phyloP scores from a whole-genome alignment of 768 basidiomycete genomes.

The Coprinopsis sp. region DNA sequence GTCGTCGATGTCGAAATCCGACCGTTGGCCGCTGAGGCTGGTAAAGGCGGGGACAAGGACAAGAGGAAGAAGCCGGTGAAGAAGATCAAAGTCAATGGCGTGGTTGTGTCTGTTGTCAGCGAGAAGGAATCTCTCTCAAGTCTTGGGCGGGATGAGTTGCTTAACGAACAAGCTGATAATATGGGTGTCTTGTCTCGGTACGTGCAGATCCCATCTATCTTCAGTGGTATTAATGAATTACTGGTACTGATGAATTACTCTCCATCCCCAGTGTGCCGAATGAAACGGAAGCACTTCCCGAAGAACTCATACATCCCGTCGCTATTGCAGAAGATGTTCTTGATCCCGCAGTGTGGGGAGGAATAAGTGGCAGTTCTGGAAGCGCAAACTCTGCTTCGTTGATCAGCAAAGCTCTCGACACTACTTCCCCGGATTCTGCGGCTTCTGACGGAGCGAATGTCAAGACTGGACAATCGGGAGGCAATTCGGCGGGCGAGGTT shows the following conservation, averaged over 20 bases:
- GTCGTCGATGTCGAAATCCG: slow-evolving; percentile 44
- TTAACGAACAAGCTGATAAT: slow-evolving; percentile 63
- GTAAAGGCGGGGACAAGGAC: slow-evolving; percentile 16
- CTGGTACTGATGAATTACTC: slow-evolving; percentile 8
- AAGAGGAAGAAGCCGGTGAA: slow-evolving; percentile 27
- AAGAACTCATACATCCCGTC: slow-evolving; percentile 55
- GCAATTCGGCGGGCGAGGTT: slow-evolving; percentile 22
- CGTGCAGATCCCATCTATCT: slow-evolving; percentile 29
- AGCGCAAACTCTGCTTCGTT: slow-evolving; percentile 4
- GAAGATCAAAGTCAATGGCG: slow-evolving; percentile 38
- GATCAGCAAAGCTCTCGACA: slow-evolving; percentile 2
- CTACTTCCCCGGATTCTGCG: slow-evolving; percentile 9
- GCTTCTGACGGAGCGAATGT: slow-evolving; percentile 17
- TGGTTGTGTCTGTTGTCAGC: slow-evolving; percentile 54
- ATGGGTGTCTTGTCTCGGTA: slow-evolving; percentile 69
- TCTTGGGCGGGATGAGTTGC: slow-evolving; percentile 70
- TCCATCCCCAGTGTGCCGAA: slow-evolving; percentile 50
- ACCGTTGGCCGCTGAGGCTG: slow-evolving; percentile 32
- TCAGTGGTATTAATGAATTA: slow-evolving; percentile 11
- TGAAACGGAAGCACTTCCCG: slow-evolving; percentile 55
- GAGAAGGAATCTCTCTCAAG: slow-evolving; percentile 76
- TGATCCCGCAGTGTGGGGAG: slow-evolving; percentile 30
- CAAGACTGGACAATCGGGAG: slow-evolving; percentile 13
- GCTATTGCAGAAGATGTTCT: slow-evolving; percentile 58
- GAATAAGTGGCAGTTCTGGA: background rate